These are phyloP conservation scores for Bauhinia variegata DNA, from an alignment of 306 rosid genomes.

Conservation along the genomic window DNA sequence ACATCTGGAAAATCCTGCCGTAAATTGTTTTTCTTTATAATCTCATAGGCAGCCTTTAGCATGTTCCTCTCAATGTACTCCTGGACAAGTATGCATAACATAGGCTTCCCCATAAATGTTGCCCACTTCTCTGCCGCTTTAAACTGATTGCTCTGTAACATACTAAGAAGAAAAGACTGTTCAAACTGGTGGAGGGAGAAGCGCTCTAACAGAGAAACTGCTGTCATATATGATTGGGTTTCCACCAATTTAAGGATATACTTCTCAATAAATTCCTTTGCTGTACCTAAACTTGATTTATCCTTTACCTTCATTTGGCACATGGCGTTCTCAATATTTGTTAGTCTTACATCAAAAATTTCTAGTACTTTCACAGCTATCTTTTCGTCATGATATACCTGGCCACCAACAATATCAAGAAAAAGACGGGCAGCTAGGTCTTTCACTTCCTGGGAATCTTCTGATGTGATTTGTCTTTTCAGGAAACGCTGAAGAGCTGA, in stretches of 20 bases:
- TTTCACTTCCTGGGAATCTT: conserved; percentile 55
- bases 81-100: conserved; percentile 68
- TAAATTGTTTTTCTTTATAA: conserved; percentile 75
- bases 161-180: conserved; percentile 65
- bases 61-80: conserved; percentile 64
- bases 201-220: conserved; percentile 83
- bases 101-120: conserved; percentile 80
- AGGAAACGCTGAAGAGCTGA: conserved; percentile 72
- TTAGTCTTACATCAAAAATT: conserved; percentile 64
- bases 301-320: conserved; percentile 47
- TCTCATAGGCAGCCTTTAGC: conserved; percentile 74
- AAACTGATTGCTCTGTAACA: conserved; percentile 70
- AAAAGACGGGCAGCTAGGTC: conserved; percentile 71
- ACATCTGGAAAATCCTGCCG: conserved; percentile 77
- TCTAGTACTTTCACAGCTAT: conserved; percentile 74
- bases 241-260: conserved; percentile 64
- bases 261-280: conserved; percentile 58
- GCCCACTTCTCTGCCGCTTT: conserved; percentile 99
- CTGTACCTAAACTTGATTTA: conserved; percentile 48
- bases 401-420: conserved; percentile 69
- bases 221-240: conserved; percentile 62
- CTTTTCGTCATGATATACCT: conserved; percentile 68
- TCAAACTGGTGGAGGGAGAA: conserved; percentile 68
- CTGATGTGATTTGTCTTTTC: conserved; percentile 47
- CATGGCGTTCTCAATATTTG: conserved; percentile 65